Conservation (phyloP, 768 basidiomycete genomes). For the Podaxis sp. region DNA sequence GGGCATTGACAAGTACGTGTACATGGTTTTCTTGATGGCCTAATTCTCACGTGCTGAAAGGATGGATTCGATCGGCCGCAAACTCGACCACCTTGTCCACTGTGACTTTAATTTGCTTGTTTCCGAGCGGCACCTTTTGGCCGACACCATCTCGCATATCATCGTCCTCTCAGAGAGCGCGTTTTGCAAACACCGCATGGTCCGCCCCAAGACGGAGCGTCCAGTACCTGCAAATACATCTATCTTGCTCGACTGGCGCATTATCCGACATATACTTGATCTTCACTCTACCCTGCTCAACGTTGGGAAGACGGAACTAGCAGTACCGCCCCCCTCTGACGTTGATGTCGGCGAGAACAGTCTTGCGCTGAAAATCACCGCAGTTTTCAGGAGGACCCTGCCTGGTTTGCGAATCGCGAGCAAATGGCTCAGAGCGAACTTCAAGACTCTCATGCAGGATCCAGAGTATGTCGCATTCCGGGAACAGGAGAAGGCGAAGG, state of each 20-base stretch:
- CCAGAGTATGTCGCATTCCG: slow-evolving; percentile 35
- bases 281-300: slow-evolving; percentile 64
- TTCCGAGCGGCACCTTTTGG: slow-evolving; percentile 66
- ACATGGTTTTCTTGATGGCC: slow-evolving; percentile 7
- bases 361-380: slow-evolving; percentile 82
- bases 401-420: slow-evolving; percentile 85
- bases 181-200: slow-evolving; percentile 82
- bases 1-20: slow-evolving; percentile 56
- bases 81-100: slow-evolving; percentile 48
- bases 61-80: slow-evolving; percentile 46
- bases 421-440: slow-evolving; percentile 85
- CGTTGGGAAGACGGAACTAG: slow-evolving; percentile 63
- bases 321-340: slow-evolving; percentile 55
- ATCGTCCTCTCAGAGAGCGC: slow-evolving; percentile 77
- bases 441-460: slow-evolving; percentile 60
- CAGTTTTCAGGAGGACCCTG: slow-evolving; percentile 79
- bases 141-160: slow-evolving; percentile 74
- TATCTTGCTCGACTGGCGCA: slow-evolving; percentile 56
- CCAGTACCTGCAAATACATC: slow-evolving; percentile 32
- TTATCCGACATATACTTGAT: slow-evolving; percentile 67
- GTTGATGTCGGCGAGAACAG: slow-evolving; percentile 49
- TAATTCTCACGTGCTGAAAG: slow-evolving; percentile 30
- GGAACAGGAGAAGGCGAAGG: slow-evolving; percentile 29
- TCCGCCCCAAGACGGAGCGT: slow-evolving; percentile 44
- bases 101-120: slow-evolving; percentile 62